phyloP scores from a whole-genome alignment of 148 eudicot species.

The Arbutus unedo region DNA sequence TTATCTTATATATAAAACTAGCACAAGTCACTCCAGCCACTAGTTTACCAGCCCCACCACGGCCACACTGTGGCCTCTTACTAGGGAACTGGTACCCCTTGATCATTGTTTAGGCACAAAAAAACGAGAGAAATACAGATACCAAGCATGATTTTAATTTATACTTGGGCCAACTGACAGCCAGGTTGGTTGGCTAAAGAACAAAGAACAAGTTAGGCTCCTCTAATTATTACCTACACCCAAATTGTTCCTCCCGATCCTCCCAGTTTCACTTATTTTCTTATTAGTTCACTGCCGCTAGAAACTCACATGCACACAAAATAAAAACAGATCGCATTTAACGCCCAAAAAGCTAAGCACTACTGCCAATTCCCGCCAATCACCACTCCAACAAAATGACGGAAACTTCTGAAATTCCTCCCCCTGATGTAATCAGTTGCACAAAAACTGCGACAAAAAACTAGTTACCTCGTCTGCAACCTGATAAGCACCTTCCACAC shows the following conservation, averaged over 20 bases:
- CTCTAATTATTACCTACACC: background rate
- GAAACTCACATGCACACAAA: background rate
- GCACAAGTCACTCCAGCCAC: background rate
- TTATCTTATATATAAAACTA: background rate
- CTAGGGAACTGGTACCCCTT: background rate
- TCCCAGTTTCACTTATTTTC: background rate
- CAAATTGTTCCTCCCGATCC: background rate
- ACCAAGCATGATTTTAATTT: background rate
- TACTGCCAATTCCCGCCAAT: background rate
- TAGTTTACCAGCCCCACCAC: background rate
- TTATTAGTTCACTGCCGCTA: background rate
- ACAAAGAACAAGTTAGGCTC: background rate
- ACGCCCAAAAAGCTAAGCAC: background rate
- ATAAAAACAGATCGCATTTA: background rate
- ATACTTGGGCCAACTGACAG: background rate
- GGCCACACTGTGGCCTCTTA: background rate
- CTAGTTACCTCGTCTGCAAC: conserved; percentile 53
- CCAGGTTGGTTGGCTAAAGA: background rate
- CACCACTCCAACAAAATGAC: background rate
- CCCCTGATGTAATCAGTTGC: conserved; percentile 19
- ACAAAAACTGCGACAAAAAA: conserved; percentile 42
- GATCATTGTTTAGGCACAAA: background rate
- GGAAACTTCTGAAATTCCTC: background rate
- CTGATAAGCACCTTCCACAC: conserved; percentile 77
- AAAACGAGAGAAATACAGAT: background rate